Conservation (phyloP, 1,139 yeast species). For the Protomyces lactucae-debilis region DNA sequence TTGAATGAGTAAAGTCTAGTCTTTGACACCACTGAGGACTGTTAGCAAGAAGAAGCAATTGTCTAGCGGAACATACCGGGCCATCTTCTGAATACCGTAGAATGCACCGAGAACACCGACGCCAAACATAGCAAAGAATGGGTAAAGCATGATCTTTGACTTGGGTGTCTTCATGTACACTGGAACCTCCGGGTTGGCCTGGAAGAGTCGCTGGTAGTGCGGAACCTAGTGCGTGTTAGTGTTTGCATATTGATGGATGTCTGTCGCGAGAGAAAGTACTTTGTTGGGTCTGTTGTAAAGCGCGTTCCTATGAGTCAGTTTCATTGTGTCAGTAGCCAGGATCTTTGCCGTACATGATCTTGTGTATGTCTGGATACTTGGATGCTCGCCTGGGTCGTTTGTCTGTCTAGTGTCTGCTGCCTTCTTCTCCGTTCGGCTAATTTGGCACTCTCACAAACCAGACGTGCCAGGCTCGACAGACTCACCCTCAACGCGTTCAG, state of each 20-base stretch:
- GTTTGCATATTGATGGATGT: background rate
- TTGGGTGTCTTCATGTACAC: constrained; percentile 48
- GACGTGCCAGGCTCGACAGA: too few species aligned
- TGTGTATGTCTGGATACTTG: too few species aligned
- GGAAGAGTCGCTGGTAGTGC: constrained; percentile 42
- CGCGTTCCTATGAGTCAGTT: constrained; percentile 4
- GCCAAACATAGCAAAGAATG: constrained; percentile 76
- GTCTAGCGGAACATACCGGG: constrained; percentile 3
- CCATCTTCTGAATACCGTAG: constrained; percentile 23
- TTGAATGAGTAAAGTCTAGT: background rate
- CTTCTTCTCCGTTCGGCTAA: background rate
- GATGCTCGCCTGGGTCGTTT: background rate
- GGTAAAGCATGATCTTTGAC: constrained; percentile 76
- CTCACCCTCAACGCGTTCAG: too few species aligned
- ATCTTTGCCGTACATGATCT: background rate
- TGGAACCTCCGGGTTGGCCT: constrained; percentile 40
- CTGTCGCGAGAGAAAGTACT: background rate
- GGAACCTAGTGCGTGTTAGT: constrained; percentile 34
- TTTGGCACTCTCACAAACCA: background rate
- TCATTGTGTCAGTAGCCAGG: too few species aligned
- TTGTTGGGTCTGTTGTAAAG: constrained; percentile 23
- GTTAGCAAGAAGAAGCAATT: too few species aligned
- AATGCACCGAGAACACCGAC: constrained; percentile 24
- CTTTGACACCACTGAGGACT: constrained; percentile 18
- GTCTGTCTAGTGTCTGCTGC: background rate